Conservation (phyloP, 2,329 filamentous ascomycete species). For the Sporothrix brunneoviolacea region DNA sequence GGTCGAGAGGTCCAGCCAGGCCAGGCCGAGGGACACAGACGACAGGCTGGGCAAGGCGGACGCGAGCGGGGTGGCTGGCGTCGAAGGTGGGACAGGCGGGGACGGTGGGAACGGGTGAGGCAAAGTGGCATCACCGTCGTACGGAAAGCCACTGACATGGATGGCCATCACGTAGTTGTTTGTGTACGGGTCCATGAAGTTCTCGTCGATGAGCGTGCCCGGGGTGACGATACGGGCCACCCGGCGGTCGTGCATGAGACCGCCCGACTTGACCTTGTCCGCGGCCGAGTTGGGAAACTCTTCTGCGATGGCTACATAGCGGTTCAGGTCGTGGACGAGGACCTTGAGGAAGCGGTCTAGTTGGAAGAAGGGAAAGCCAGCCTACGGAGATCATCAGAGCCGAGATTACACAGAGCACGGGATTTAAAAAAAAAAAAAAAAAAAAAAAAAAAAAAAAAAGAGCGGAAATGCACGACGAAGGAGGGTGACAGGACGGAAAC, state of each 20-base stretch:
- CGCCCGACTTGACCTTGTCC: slow-evolving; percentile 66
- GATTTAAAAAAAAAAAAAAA: not conserved
- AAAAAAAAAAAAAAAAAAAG: not conserved
- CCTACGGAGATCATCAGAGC: slow-evolving; percentile 31
- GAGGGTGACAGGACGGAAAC: not conserved
- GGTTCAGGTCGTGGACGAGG: slow-evolving; percentile 82
- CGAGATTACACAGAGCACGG: not conserved
- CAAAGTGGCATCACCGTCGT: slow-evolving; percentile 10
- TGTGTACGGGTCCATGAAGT: slow-evolving; percentile 88
- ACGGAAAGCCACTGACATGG: slow-evolving; percentile 40
- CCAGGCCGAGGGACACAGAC: slow-evolving; percentile 56
- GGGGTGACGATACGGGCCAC: slow-evolving; percentile 88
- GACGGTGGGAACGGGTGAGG: not conserved
- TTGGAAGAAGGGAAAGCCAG: slow-evolving; percentile 90
- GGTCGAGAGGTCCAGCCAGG: slow-evolving; percentile 93
- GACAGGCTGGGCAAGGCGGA: slow-evolving; percentile 13
- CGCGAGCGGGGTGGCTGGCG: not conserved
- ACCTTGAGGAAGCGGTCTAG: slow-evolving; percentile 89
- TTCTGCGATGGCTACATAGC: slow-evolving; percentile 89
- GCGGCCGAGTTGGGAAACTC: slow-evolving; percentile 73
- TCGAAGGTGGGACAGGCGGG: not conserved
- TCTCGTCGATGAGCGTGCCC: slow-evolving; percentile 93
- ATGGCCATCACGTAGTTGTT: slow-evolving; percentile 91
- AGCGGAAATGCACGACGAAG: not conserved
- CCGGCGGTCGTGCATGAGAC: slow-evolving; percentile 74